Evolutionary conservation across 2,329 filamentous ascomycete genomes (phyloP).

Genomic region (Anthostomella pinea): DNA sequence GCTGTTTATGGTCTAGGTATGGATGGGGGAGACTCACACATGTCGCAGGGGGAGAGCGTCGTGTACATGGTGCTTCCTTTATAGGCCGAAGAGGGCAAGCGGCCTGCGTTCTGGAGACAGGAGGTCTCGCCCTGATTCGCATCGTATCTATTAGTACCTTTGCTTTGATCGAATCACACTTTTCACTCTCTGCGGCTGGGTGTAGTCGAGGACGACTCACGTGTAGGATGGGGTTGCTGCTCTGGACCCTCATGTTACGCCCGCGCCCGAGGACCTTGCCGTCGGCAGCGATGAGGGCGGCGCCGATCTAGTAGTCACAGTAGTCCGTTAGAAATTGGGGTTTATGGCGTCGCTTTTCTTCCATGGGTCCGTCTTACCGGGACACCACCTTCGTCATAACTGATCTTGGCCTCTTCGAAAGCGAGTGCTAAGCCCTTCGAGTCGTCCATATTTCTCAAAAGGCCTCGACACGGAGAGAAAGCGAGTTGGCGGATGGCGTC

Average conservation of each 20-base stretch:
- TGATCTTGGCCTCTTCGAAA: slow-evolving; percentile 43
- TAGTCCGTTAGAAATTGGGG: background rate
- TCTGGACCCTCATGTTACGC: slow-evolving; percentile 75
- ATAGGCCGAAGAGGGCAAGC: slow-evolving; percentile 67
- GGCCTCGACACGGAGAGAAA: too few species aligned
- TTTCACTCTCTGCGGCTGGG: too few species aligned
- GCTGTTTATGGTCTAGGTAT: background rate
- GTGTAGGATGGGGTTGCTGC: slow-evolving; percentile 68
- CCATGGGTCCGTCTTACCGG: slow-evolving; percentile 35
- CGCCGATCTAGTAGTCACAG: slow-evolving; percentile 43
- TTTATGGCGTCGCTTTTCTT: background rate
- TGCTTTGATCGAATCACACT: too few species aligned
- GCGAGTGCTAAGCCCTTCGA: slow-evolving; percentile 42
- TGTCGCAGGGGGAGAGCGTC: slow-evolving; percentile 74
- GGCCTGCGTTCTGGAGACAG: slow-evolving; percentile 70
- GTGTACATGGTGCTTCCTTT: slow-evolving; percentile 79
- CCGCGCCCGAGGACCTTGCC: slow-evolving; percentile 69
- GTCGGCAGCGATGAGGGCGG: slow-evolving; percentile 62
- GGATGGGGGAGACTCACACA: slow-evolving; percentile 50
- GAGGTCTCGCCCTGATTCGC: slow-evolving; percentile 72
- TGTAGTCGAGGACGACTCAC: too few species aligned
- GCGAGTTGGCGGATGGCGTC: too few species aligned
- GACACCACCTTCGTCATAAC: slow-evolving; percentile 46
- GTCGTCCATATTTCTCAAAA: slow-evolving; percentile 35
- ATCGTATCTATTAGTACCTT: too few species aligned